Percentiles rank a stretch among this genome's conserved stretches.
phyloP scores from a whole-genome alignment of 352 stramenopile genomes.

The Pythium aquatile region DNA sequence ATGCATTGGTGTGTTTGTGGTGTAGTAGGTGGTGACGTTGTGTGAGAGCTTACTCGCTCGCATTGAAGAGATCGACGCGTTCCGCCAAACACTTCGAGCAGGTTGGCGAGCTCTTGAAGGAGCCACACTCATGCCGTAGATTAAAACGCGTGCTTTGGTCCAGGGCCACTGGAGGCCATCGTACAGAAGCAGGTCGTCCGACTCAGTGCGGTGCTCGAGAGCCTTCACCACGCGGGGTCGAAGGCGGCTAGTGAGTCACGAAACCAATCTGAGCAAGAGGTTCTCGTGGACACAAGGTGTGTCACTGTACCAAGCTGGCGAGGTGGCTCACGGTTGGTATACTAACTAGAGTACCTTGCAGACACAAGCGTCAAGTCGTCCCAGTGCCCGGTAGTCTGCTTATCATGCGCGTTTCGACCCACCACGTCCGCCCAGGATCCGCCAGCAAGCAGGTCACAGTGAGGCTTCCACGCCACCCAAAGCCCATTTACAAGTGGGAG shows the following conservation, averaged over 20 bases:
- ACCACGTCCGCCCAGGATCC: conserved; percentile 18
- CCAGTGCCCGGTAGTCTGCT: conserved; percentile 29
- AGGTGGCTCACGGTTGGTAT: too few species aligned
- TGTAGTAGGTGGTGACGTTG: conserved; percentile 30
- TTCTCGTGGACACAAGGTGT: conserved; percentile 14
- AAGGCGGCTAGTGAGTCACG: background rate
- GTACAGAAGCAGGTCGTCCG: conserved; percentile 46
- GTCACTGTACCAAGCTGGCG: background rate
- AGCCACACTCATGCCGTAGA: too few species aligned
- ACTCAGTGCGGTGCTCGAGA: conserved; percentile 31
- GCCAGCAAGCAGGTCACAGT: conserved; percentile 35
- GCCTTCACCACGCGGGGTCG: conserved; percentile 24
- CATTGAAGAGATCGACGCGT: conserved; percentile 44
- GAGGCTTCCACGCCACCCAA: conserved; percentile 31
- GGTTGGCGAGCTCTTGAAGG: conserved; percentile 16
- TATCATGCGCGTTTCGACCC: conserved; percentile 32
- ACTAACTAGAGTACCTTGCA: background rate
- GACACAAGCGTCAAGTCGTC: conserved; percentile 15
- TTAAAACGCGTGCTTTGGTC: too few species aligned
- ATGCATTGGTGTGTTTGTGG: background rate
- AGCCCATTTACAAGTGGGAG: conserved; percentile 64
- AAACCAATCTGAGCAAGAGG: background rate
- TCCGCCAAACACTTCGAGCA: conserved; percentile 37
- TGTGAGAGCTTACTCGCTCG: conserved; percentile 38
- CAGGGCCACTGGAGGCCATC: conserved; percentile 42